Percentiles rank a stretch among this genome's conserved stretches.
These are phyloP conservation scores for Caloboletus firmus DNA, from an alignment of 1,284 basidiomycete species.

Conservation along the genomic window DNA sequence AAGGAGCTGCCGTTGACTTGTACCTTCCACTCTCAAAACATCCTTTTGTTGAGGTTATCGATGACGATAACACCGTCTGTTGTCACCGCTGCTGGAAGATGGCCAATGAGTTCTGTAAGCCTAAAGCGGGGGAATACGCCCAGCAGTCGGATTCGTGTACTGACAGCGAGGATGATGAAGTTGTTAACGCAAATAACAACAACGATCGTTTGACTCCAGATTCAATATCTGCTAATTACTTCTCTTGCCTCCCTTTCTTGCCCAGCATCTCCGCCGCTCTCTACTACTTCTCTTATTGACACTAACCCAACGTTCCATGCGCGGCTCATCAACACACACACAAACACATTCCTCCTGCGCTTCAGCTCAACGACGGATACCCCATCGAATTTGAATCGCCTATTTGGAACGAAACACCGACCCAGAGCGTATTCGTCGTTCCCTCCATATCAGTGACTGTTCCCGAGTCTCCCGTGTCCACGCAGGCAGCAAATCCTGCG, in stretches of 20 bases:
- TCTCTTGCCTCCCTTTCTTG: conserved; percentile 7
- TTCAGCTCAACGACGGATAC: conserved; percentile 30
- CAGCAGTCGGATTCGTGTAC: conserved; percentile 35
- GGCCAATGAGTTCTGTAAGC: conserved; percentile 59
- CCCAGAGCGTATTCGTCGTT: conserved; percentile 45
- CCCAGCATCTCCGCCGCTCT: conserved; percentile 12
- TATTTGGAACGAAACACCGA: conserved; percentile 7
- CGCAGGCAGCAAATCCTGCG: conserved; percentile 20
- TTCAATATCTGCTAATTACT: neutral
- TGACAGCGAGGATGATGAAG: conserved; percentile 34
- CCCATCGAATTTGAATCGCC: conserved; percentile 24
- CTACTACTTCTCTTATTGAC: conserved; percentile 19
- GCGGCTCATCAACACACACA: conserved; percentile 20
- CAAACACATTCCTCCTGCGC: conserved; percentile 31
- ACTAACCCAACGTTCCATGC: conserved; percentile 27
- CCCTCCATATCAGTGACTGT: conserved; percentile 55
- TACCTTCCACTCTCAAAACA: conserved; percentile 19
- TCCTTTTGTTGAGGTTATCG: conserved; percentile 74
- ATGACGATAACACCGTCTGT: conserved; percentile 92
- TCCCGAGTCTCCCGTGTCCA: conserved; percentile 40
- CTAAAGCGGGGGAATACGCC: conserved; percentile 34
- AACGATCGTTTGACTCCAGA: neutral
- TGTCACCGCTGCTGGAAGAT: conserved; percentile 93
- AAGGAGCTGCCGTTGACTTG: conserved; percentile 21
- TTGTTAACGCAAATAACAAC: conserved; percentile 2